phyloP scores from a whole-genome alignment of 306 rosid genomes.

The Parietaria judaica region DNA sequence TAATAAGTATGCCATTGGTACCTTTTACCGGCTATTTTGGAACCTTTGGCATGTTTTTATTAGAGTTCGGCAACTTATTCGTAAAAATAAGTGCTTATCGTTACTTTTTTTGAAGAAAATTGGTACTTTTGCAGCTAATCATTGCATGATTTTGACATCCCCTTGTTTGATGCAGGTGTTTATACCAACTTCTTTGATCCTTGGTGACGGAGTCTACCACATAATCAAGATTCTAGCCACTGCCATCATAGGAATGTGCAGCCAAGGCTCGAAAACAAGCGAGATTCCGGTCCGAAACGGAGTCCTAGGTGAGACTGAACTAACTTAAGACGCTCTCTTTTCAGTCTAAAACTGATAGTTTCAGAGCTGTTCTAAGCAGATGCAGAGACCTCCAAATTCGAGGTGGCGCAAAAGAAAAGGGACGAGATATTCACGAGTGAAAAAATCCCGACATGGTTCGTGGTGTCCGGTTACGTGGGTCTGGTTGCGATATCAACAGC shows the following conservation, averaged over 20 bases:
- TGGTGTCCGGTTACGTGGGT: constrained; percentile 72
- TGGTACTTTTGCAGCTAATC: too few species aligned
- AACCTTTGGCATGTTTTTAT: too few species aligned
- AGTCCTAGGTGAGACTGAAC: constrained; percentile 40
- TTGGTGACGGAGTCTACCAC: too few species aligned
- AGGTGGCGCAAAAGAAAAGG: constrained; percentile 44
- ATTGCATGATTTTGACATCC: too few species aligned
- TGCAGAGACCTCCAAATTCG: constrained; percentile 34
- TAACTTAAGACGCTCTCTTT: not conserved
- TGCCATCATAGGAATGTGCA: constrained; percentile 45
- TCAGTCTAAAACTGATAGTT: constrained; percentile 12
- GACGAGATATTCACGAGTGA: constrained; percentile 69
- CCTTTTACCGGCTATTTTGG: too few species aligned
- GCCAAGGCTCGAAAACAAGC: constrained; percentile 35
- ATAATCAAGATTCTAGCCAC: not conserved
- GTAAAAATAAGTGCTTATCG: too few species aligned
- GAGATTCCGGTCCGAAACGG: constrained; percentile 50
- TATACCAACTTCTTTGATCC: too few species aligned
- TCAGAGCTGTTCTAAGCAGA: constrained; percentile 35
- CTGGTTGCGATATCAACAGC: constrained; percentile 63
- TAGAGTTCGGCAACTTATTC: too few species aligned
- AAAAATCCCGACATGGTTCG: constrained; percentile 74
- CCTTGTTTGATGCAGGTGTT: too few species aligned
- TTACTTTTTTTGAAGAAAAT: too few species aligned
- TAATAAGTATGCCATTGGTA: too few species aligned